Evolutionary conservation across 1,139 yeast genomes (phyloP), one percentile per base, ranked within the genome.

Genomic region (Sugiyamaella neomexicana): DNA sequence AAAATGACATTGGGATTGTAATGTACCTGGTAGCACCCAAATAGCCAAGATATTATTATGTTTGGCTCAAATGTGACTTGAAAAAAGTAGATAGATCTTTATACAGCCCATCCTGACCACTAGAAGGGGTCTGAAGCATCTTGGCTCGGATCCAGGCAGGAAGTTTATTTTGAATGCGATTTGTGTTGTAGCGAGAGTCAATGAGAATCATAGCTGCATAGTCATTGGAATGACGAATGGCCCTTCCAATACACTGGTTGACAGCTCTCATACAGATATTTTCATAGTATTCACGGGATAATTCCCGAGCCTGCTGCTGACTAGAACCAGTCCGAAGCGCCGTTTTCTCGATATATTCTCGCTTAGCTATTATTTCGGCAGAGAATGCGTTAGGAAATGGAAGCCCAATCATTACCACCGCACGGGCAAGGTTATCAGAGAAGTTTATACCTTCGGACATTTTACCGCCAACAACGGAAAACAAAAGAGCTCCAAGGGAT

Each of bases 401-500:
- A 45, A 93, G 69, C 0, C 98, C 99, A 10, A 89, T 76, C 88
- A 93, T 86, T 1, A 89, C 74, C 0, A 93, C 95, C 0, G 89
- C 93, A 59, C 98, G 75, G 0, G 97, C 97, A 27, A 93, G 72
- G 44, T 86, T 82, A 66, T 90, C 95, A 2, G 91, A 81, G 67
- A 93, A 91, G 66, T 91, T 91, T 50, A 91, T 93, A 5, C 99
- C 99, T 69, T 91, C 99, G 0, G 97, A 89, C 75, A 93, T 76
- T 65, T 86, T 86, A 0, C 98, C 99, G 1, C 97, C 97, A 13
- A 93, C 96, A 0, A 93, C 96, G 0, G 97, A 84, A 31, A 91
- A 75, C 5, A 93, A 70, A 1, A 87, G 64, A 0, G 95, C 93
- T 0, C 95, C 95, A 0, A 60, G 52, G 5, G 38, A 32, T 36